phyloP scores from a whole-genome alignment of 768 basidiomycete genomes.

The Naganishia friedmannii region DNA sequence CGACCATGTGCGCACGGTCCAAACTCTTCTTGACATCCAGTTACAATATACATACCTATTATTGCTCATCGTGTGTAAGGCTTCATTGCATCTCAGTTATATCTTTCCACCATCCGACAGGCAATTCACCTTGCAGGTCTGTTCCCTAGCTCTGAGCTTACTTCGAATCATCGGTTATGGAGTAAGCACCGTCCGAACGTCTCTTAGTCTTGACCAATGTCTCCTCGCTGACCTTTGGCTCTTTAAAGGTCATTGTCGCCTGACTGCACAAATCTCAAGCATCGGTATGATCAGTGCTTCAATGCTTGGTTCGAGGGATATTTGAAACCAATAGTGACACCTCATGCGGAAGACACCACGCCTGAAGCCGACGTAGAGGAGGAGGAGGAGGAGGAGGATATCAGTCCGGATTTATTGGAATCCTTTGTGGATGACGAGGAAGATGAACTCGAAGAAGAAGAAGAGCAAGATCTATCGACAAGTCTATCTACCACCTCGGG shows the following conservation, averaged over 20 bases:
- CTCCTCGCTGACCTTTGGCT: background rate
- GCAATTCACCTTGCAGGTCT: too few relatives aligned
- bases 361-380: conserved; percentile 24
- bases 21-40: too few relatives aligned
- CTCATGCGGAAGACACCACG: background rate
- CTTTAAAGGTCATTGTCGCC: conserved; percentile 63
- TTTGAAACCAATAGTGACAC: conserved; percentile 63
- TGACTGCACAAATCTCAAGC: conserved; percentile 85
- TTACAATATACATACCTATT: too few relatives aligned
- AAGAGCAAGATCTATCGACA: background rate
- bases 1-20: too few relatives aligned
- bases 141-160: background rate
- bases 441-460: conserved; percentile 1
- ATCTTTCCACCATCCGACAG: too few relatives aligned
- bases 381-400: conserved; percentile 24
- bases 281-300: conserved; percentile 88
- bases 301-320: conserved; percentile 98
- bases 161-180: background rate
- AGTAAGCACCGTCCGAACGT: conserved; percentile 13
- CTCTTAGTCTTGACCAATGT: background rate
- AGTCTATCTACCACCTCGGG: background rate
- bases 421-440: conserved; percentile 23
- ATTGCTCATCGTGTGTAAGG: too few relatives aligned
- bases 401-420: conserved; percentile 4
- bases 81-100: too few relatives aligned